Conservation (phyloP, 129 eudicot species). For the Artemisia annua region DNA sequence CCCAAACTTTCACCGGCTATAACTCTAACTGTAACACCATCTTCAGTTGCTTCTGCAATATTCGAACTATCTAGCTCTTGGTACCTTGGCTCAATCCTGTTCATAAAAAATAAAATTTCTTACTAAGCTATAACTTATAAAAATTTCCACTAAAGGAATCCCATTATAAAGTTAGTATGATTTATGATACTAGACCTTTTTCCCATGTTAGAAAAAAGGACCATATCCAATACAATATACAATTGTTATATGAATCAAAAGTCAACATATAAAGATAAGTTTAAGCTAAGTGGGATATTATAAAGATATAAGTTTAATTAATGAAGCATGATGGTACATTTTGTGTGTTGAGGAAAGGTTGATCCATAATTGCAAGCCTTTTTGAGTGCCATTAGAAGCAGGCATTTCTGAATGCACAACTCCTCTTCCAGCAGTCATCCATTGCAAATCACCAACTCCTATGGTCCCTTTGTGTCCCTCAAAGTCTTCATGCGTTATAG, state of each 20-base stretch:
- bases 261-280: neutral
- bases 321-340: conserved; percentile 40
- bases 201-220: neutral
- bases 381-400: conserved; percentile 71
- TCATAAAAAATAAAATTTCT: neutral
- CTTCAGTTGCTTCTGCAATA: conserved; percentile 49
- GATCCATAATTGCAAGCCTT: conserved; percentile 85
- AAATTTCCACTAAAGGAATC: too few species aligned
- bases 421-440: conserved; percentile 98
- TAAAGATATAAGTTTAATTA: too few species aligned
- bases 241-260: neutral
- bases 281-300: too few species aligned
- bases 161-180: neutral
- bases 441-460: conserved; percentile 81
- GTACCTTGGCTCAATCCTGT: conserved; percentile 79
- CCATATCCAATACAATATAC: neutral
- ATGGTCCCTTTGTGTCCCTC: conserved; percentile 81
- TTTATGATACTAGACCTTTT: neutral
- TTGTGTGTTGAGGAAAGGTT: conserved; percentile 77
- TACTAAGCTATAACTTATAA: neutral
- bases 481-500: conserved; percentile 82
- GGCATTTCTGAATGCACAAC: conserved; percentile 95
- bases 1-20: conserved; percentile 89
- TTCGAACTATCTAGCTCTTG: conserved; percentile 40
- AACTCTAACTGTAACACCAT: conserved; percentile 64